Conservation (phyloP, 768 basidiomycete genomes). For the Leccinum truebloodii region DNA sequence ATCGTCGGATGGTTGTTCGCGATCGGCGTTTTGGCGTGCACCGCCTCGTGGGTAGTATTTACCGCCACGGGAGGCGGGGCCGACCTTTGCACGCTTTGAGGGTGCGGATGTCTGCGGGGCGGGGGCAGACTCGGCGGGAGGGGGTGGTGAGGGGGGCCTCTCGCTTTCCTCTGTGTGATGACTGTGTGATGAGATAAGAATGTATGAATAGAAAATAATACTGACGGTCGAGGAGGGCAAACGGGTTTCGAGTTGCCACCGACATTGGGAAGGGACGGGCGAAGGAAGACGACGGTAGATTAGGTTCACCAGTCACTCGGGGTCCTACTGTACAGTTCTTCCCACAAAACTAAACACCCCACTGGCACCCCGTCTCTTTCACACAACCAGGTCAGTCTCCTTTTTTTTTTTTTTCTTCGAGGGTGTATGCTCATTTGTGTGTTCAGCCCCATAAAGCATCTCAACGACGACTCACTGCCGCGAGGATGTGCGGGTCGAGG, state of each 20-base stretch:
- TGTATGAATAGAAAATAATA: constrained; percentile 17
- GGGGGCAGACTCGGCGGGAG: constrained; percentile 29
- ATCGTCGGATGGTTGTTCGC: constrained; percentile 43
- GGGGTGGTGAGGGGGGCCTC: constrained; percentile 40
- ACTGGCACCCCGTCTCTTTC: constrained; percentile 4
- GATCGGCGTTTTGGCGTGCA: constrained; percentile 40
- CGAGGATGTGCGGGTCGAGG: constrained; percentile 74
- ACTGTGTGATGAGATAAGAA: constrained; percentile 13
- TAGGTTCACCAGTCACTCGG: constrained; percentile 30
- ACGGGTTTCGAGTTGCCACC: constrained; percentile 88
- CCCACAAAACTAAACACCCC: constrained; percentile 25
- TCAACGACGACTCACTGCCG: constrained; percentile 81
- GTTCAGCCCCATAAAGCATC: constrained; percentile 65
- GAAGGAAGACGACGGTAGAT: not conserved
- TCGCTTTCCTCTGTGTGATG: constrained; percentile 45
- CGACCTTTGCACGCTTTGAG: constrained; percentile 50
- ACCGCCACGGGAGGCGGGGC: constrained; percentile 65
- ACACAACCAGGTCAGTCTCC: constrained; percentile 51
- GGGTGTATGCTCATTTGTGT: not conserved
- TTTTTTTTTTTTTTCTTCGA: no score
- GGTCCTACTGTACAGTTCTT: constrained; percentile 47
- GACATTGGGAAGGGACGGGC: constrained; percentile 54
- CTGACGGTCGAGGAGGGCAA: constrained; percentile 79
- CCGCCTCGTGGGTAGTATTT: constrained; percentile 71
- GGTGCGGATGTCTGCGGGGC: constrained; percentile 34